Evolutionary conservation across 176 grass and related monocot species (phyloP), one percentile per base, ranked within the genome.

Genomic region (Puccinellia tenuiflora): DNA sequence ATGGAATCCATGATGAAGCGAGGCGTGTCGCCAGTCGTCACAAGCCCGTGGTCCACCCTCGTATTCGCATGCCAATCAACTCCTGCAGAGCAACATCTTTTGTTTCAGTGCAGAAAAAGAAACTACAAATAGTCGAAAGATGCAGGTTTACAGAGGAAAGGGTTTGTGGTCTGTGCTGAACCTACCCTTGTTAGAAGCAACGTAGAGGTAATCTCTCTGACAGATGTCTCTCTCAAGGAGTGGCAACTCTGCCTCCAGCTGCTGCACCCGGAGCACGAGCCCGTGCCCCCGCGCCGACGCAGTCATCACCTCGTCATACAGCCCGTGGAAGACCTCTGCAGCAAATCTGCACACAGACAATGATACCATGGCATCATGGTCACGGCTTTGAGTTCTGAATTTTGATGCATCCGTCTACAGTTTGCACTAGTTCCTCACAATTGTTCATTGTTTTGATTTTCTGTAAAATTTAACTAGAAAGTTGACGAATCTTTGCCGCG

Each of bases 1-100:
- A 96, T 92, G 70, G 86, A 94, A 2, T 92, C 75, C 96, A 99
- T 89, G 60, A 99, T 90, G 84, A 92, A 94, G 53, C 39, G 80
- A 78, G 96, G 93, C 16, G 76, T 99, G 42, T 92, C 88, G 42
- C 77, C 96, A 75, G 63, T 75, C 24, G 86, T 94, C 57, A 99
- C 85, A 80, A 84, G 73, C 76, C 90, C 84, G 43, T 76, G 73
- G 24, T 87, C 87, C 82, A 88, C 65, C 76, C 91, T 89, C 7
- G 81, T 42, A 79, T 90, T 92, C 7, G 80, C 69, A 52, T 87
- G 89, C 93, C 91, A 99, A 29, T 93, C 85, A 38, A 81, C 70
- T 87, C 91, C 96, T 99, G 79, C 29, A 86, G 68, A 83, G 84
- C 9, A 80, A 68, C 20, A 3, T 24, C 48, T 51, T 24, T 9